A percentile compares a stretch with the other conserved stretches of the same genome.
Evolutionary conservation across 1,284 basidiomycete genomes (phyloP).

Genomic region (Phylloboletellus chloephorus): DNA sequence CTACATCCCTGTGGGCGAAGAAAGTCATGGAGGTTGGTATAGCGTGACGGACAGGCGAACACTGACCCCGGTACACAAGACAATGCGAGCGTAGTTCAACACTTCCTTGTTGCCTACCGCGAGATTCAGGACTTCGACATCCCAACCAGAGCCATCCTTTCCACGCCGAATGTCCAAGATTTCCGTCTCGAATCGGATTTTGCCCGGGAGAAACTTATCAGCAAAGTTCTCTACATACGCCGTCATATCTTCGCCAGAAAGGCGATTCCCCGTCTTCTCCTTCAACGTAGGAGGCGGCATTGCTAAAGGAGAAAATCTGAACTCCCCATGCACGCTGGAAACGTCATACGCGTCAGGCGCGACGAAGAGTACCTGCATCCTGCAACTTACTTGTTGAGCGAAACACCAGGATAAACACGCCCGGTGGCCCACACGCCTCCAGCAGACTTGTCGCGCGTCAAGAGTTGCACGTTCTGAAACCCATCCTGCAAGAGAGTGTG

Average conservation of each 20-base stretch:
- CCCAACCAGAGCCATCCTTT: slow-evolving; percentile 34
- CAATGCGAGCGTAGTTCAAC: slow-evolving; percentile 40
- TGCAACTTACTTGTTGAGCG: slow-evolving; percentile 49
- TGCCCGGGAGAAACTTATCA: slow-evolving; percentile 39
- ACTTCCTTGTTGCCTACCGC: slow-evolving; percentile 22
- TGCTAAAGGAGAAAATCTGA: slow-evolving; percentile 45
- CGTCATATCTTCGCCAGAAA: slow-evolving; percentile 48
- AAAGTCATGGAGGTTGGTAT: background rate
- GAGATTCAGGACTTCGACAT: slow-evolving; percentile 37
- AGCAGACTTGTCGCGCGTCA: slow-evolving; percentile 46
- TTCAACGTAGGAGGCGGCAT: slow-evolving; percentile 41
- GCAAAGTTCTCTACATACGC: slow-evolving; percentile 50
- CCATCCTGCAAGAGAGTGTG: slow-evolving; percentile 52
- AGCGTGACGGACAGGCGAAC: background rate
- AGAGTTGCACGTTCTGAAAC: slow-evolving; percentile 45
- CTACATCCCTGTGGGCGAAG: slow-evolving; percentile 47
- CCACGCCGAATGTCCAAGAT: slow-evolving; percentile 40
- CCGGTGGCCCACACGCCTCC: slow-evolving; percentile 53
- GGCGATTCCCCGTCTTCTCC: slow-evolving; percentile 36
- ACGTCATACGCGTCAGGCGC: background rate
- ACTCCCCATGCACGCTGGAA: slow-evolving; percentile 55
- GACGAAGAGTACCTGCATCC: background rate
- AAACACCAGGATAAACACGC: slow-evolving; percentile 48
- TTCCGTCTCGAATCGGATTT: slow-evolving; percentile 43
- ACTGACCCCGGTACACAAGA: slow-evolving; percentile 55